Evolutionary conservation across 2,329 filamentous ascomycete genomes (phyloP).

Genomic region (Diaporthe longicolla): DNA sequence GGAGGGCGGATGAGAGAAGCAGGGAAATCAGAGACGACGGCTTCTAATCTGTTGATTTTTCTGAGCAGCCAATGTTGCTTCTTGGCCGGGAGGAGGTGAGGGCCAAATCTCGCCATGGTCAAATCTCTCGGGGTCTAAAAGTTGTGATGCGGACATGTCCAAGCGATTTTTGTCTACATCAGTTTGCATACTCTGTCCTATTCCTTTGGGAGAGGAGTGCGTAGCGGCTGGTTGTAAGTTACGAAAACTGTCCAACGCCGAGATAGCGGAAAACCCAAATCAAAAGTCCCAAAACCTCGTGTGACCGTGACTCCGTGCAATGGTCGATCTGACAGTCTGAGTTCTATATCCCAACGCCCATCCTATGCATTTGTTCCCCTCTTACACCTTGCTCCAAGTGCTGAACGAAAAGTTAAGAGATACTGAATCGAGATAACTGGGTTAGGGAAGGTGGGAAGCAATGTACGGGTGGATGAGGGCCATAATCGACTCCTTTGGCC

Average conservation of each 20-base stretch:
- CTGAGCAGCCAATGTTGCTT: too few species aligned
- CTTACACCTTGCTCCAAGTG: slow-evolving; percentile 28
- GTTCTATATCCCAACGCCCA: slow-evolving; percentile 37
- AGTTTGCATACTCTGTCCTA: background rate
- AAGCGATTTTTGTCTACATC: slow-evolving; percentile 8
- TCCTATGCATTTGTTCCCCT: slow-evolving; percentile 29
- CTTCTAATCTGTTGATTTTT: slow-evolving; percentile 44
- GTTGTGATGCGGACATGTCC: background rate
- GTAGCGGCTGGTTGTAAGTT: background rate
- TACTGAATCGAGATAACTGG: background rate
- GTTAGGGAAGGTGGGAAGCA: background rate
- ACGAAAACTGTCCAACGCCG: slow-evolving; percentile 7
- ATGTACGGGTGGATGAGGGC: background rate
- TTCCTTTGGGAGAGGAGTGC: background rate
- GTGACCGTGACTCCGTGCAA: slow-evolving; percentile 42
- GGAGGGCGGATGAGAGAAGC: slow-evolving; percentile 57
- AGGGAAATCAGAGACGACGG: slow-evolving; percentile 55
- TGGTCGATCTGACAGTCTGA: slow-evolving; percentile 41
- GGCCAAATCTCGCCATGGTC: too few species aligned
- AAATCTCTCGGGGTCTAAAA: too few species aligned
- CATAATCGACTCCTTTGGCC: background rate
- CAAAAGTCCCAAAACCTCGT: slow-evolving; percentile 11
- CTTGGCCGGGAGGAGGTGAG: background rate
- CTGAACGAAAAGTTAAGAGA: background rate
- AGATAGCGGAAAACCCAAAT: background rate